Percentiles rank a stretch among this genome's conserved stretches.
These are phyloP conservation scores for Penicillium sclerotigenum DNA, from an alignment of 2,329 filamentous ascomycete species.

Conservation along the genomic window DNA sequence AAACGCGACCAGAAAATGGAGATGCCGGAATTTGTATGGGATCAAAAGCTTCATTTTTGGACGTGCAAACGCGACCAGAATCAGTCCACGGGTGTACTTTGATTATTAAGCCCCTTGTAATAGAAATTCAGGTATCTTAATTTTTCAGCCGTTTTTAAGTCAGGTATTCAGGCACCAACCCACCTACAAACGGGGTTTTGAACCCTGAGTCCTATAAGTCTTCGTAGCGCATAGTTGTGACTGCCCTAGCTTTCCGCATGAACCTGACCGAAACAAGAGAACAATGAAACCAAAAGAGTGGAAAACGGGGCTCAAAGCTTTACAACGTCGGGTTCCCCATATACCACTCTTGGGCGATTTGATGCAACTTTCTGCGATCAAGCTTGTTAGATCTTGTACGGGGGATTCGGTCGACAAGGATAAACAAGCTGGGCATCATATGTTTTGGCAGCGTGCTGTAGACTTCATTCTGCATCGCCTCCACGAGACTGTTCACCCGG, in stretches of 20 bases:
- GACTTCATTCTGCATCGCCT: background rate
- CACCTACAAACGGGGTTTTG: too few relatives aligned
- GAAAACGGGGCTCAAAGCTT: background rate
- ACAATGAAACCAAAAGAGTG: background rate
- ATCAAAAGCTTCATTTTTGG: too few relatives aligned
- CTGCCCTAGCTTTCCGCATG: background rate
- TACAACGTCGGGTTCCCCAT: background rate
- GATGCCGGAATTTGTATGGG: too few relatives aligned
- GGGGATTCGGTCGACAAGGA: background rate
- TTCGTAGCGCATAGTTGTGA: too few relatives aligned
- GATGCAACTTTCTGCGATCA: background rate
- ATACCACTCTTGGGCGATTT: background rate
- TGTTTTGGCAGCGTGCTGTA: background rate
- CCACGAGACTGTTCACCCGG: background rate
- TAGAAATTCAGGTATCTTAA: too few relatives aligned
- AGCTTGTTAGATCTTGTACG: background rate
- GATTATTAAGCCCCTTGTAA: too few relatives aligned
- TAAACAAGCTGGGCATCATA: background rate
- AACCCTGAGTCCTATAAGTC: too few relatives aligned
- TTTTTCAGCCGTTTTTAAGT: too few relatives aligned
- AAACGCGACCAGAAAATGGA: too few relatives aligned
- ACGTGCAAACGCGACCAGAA: too few relatives aligned
- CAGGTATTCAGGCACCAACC: too few relatives aligned
- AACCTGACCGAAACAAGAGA: background rate
- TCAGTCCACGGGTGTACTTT: too few relatives aligned